Percentiles rank a stretch among this genome's conserved stretches.
Evolutionary conservation across 2,329 filamentous ascomycete genomes (phyloP).

Genomic region (Colletotrichum sublineola): DNA sequence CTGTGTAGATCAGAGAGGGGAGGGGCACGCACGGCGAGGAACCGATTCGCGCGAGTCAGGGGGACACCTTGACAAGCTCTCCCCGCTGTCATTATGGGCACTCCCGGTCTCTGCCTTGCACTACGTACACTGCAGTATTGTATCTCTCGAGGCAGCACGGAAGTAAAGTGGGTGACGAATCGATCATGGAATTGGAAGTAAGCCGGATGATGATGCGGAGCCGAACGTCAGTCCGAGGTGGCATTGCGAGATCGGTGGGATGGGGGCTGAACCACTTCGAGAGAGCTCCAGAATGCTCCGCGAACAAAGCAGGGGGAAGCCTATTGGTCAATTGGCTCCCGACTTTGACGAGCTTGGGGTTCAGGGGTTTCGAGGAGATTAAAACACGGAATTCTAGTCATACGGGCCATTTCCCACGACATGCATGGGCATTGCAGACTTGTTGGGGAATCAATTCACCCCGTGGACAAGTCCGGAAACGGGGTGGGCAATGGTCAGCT

Average conservation of each 20-base stretch:
- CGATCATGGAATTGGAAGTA: background rate
- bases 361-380: conserved; percentile 33
- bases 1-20: conserved; percentile 20
- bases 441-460: conserved; percentile 16
- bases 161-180: background rate
- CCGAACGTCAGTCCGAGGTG: background rate
- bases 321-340: conserved; percentile 36
- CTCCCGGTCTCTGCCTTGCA: conserved; percentile 6
- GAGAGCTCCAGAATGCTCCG: conserved; percentile 40
- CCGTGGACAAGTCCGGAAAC: background rate
- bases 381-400: conserved; percentile 27
- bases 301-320: conserved; percentile 15
- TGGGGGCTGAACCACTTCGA: conserved; percentile 9
- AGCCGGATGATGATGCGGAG: background rate
- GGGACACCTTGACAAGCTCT: background rate
- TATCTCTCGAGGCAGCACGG: conserved; percentile 8
- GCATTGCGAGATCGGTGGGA: conserved; percentile 26
- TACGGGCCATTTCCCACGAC: conserved; percentile 21
- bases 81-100: background rate
- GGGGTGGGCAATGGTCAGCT: conserved; percentile 5
- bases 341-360: conserved; percentile 3
- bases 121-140: background rate
- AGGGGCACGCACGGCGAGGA: conserved; percentile 22
- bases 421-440: conserved; percentile 28
- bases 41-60: conserved; percentile 33